A percentile compares a stretch with the other conserved stretches of the same genome.
phyloP scores from a whole-genome alignment of 805 yeast genomes.

The Yueomyces sinensis region DNA sequence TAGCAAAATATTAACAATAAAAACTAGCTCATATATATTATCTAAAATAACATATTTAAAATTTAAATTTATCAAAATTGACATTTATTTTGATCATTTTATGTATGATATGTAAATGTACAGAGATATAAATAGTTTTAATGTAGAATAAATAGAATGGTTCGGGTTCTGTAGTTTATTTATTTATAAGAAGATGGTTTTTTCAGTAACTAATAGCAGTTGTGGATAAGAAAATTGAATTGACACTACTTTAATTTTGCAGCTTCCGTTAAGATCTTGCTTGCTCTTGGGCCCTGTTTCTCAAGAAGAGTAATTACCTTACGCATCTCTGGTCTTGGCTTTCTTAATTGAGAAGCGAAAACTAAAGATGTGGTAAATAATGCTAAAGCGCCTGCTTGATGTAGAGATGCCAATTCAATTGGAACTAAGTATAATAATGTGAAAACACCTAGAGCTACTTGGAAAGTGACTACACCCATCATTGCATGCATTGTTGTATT shows the following conservation, averaged over 20 bases:
- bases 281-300: slow-evolving; percentile 16
- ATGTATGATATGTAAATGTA: too few species aligned
- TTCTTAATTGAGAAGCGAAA: slow-evolving; percentile 41
- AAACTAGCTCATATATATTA: too few species aligned
- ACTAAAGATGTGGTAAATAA: slow-evolving; percentile 68
- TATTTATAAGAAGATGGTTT: too few species aligned
- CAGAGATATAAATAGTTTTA: too few species aligned
- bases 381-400: slow-evolving; percentile 94
- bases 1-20: too few species aligned
- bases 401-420: slow-evolving; percentile 82
- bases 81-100: too few species aligned
- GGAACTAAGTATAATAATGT: slow-evolving; percentile 87
- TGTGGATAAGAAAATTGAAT: too few species aligned
- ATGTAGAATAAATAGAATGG: too few species aligned
- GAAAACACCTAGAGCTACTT: slow-evolving; percentile 74
- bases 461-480: slow-evolving; percentile 75
- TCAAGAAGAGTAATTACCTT: slow-evolving; percentile 24
- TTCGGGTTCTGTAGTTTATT: too few species aligned
- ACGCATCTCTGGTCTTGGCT: slow-evolving; percentile 37
- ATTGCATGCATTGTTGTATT: slow-evolving; percentile 45
- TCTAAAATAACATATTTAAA: too few species aligned
- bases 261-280: slow-evolving; percentile 26
- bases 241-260: slow-evolving; percentile 18
- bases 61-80: too few species aligned
- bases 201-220: too few species aligned